phyloP scores from a whole-genome alignment of 1,284 basidiomycete genomes.

The Ustilago esculenta region DNA sequence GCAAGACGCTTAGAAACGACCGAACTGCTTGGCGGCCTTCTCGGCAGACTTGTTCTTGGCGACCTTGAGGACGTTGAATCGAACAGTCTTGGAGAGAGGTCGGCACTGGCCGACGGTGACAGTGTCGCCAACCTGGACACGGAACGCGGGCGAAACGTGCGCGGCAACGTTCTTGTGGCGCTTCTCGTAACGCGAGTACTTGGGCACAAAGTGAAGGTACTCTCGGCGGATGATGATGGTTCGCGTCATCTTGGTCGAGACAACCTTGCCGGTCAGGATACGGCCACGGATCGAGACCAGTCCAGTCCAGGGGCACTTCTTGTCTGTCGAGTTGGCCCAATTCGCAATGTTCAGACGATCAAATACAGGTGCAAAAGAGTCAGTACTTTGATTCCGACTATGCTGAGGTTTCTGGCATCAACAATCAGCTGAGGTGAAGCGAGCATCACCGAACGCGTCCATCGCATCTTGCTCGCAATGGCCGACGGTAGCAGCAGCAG shows the following conservation, averaged over 20 bases:
- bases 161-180: slow-evolving; percentile 96
- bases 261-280: slow-evolving; percentile 94
- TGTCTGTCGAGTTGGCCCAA: slow-evolving; percentile 74
- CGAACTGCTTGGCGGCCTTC: slow-evolving; percentile 79
- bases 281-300: slow-evolving; percentile 91
- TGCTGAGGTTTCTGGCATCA: too few relatives aligned
- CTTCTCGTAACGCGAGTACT: slow-evolving; percentile 78
- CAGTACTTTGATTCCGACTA: slow-evolving; percentile 1
- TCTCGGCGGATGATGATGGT: slow-evolving; percentile 98
- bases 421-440: too few relatives aligned
- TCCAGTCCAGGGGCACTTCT: slow-evolving; percentile 96
- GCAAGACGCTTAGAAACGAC: slow-evolving; percentile 79
- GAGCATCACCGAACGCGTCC: neutral
- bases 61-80: slow-evolving; percentile 96
- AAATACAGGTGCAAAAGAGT: slow-evolving; percentile 7
- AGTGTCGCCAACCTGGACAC: slow-evolving; percentile 79
- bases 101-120: slow-evolving; percentile 99
- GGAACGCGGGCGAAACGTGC: slow-evolving; percentile 98
- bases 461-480: neutral
- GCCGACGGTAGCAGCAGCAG: neutral
- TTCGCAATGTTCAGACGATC: too few relatives aligned
- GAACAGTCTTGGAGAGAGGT: slow-evolving; percentile 98
- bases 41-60: slow-evolving; percentile 68
- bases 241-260: slow-evolving; percentile 99
- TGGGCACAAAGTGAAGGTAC: slow-evolving; percentile 94